A percentile compares a stretch with the other conserved stretches of the same genome.
Evolutionary conservation across 768 basidiomycete species (phyloP).

Genomic region (Suillus ampliporus): DNA sequence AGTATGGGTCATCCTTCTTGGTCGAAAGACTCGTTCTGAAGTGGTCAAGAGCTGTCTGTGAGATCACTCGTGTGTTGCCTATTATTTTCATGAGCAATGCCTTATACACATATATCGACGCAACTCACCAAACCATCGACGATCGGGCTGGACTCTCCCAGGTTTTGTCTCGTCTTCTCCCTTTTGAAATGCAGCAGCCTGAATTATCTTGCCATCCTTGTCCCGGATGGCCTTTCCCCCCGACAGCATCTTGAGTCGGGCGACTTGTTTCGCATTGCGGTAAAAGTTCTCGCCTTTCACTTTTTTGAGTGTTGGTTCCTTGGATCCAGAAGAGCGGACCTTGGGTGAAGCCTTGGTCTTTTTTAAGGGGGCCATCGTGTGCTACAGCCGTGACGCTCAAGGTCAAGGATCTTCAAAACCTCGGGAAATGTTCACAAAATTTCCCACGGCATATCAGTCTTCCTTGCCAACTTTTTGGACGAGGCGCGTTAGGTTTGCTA

Average conservation of each 20-base stretch:
- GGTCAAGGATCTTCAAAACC: slow-evolving; percentile 22
- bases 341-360: slow-evolving; percentile 39
- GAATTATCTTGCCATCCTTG: slow-evolving; percentile 88
- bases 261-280: slow-evolving; percentile 90
- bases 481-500: slow-evolving; percentile 16
- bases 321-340: slow-evolving; percentile 49
- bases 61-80: slow-evolving; percentile 99
- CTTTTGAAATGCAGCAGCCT: slow-evolving; percentile 96
- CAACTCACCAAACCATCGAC: slow-evolving; percentile 89
- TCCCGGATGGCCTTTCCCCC: slow-evolving; percentile 92
- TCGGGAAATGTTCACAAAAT: background rate
- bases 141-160: slow-evolving; percentile 92
- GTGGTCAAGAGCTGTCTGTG: slow-evolving; percentile 94
- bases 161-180: slow-evolving; percentile 90
- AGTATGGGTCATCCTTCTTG: slow-evolving; percentile 94
- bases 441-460: slow-evolving; percentile 46
- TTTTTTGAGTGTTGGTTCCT: slow-evolving; percentile 62
- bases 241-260: slow-evolving; percentile 88
- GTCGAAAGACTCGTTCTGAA: slow-evolving; percentile 87
- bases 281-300: slow-evolving; percentile 98
- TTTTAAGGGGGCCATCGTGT: slow-evolving; percentile 36
- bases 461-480: slow-evolving; percentile 8
- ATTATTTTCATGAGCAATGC: slow-evolving; percentile 5
- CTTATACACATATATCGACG: background rate
- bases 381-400: background rate